Conservation (phyloP, 306 rosid genomes). For the Rosa rugosa region DNA sequence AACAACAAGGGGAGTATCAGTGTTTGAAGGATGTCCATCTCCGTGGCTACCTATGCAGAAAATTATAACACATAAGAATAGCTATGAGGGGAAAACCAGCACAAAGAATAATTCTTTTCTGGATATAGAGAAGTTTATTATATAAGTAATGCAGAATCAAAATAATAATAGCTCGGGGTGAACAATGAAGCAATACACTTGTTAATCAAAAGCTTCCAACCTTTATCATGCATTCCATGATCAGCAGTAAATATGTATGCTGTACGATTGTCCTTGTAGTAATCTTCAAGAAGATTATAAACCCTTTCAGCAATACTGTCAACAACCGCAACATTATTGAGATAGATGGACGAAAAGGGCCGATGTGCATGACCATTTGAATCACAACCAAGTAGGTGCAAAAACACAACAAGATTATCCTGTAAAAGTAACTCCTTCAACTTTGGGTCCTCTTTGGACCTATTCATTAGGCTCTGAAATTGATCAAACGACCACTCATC, state of each 20-base stretch:
- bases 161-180: background rate
- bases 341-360: slow-evolving; percentile 82
- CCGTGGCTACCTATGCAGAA: slow-evolving; percentile 77
- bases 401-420: slow-evolving; percentile 71
- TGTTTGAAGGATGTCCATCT: slow-evolving; percentile 92
- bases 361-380: slow-evolving; percentile 93
- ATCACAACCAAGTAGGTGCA: slow-evolving; percentile 91
- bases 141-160: background rate
- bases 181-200: slow-evolving; percentile 16
- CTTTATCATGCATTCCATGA: slow-evolving; percentile 96
- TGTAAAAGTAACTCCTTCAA: slow-evolving; percentile 61
- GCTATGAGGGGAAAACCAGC: slow-evolving; percentile 21
- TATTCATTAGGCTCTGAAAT: slow-evolving; percentile 70
- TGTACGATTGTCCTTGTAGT: slow-evolving; percentile 72
- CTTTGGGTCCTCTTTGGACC: slow-evolving; percentile 64
- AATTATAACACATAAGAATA: slow-evolving; percentile 23
- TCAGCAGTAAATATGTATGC: slow-evolving; percentile 84
- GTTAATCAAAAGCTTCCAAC: slow-evolving; percentile 39
- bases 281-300: slow-evolving; percentile 66
- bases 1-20: slow-evolving; percentile 91
- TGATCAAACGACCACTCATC: slow-evolving; percentile 93
- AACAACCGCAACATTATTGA: slow-evolving; percentile 85
- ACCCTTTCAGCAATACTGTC: slow-evolving; percentile 83
- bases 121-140: background rate
- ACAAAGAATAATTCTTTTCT: background rate